Base-by-base conservation (phyloP, 139 green algal genomes). In the Tetradesmus lagerheimii region DNA sequence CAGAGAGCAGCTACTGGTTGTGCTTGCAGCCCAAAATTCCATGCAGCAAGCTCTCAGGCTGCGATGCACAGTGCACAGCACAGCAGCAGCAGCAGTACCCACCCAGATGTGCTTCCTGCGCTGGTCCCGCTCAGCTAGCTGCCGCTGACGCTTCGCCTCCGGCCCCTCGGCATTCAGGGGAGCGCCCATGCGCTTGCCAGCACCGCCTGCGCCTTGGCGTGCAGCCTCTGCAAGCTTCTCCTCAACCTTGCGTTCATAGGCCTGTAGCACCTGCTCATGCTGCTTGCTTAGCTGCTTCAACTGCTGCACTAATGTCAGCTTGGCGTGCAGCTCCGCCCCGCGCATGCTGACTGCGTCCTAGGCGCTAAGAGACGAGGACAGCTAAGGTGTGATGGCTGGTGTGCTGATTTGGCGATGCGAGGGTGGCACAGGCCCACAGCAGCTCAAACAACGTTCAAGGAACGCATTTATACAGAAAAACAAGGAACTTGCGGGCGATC, bases 61-160 rank as follows among this genome's bases (percentile, higher is more conserved):
- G 57, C 57, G 9, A 4, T 31, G 57, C 57, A 31, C 53, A 6
- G 14, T 3, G 4, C 53, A 23, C 57, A 71, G 20, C 18, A 31
- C 57, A 71, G 57, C 57, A 71, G 57, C 57, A 71, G 57, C 57
- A 71, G 38, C 57, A 71, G 57, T 31, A 71, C 57, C 57, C 57
- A 71, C 57, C 88, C 88, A 91, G 11, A 91, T 35, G 4, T 74
- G 47, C 43, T 91, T 83, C 64, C 67, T 67, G 64, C 80, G 80
- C 18, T 66, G 43, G 31, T 83, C 64, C n/a, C 80, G 88, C 88
- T 91, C 88, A 14, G 9, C 27, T 23, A 88, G 76, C 43, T 77
- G 47, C n/a, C 88, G 88, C 80, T 85, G 82, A 4, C 66, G 62
- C 80, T 91, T 91, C n/a, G 80, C 80, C 34, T 91, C 88, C 16